A percentile compares a stretch with the other conserved stretches of the same genome.
Conservation (phyloP, 169 alveolate genomes). For the Plasmodium yoelii region DNA sequence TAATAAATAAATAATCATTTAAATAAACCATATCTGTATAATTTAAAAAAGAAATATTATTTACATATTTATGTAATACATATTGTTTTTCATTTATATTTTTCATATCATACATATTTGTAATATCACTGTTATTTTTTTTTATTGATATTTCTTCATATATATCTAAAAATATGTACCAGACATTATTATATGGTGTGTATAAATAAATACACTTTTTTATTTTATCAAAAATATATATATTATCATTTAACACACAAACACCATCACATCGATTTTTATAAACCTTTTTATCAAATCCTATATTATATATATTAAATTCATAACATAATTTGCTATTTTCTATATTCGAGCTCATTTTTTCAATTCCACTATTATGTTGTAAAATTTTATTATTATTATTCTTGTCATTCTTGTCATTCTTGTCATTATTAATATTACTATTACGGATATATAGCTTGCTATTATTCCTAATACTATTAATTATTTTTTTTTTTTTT, state of each 20-base stretch:
- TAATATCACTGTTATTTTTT: not conserved
- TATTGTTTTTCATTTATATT: slow-evolving; percentile 1
- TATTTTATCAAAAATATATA: slow-evolving; percentile 72
- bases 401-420: not conserved
- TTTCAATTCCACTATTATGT: not conserved
- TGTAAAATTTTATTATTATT: not conserved
- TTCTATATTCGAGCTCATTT: not conserved
- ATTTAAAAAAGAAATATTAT: slow-evolving; percentile 71
- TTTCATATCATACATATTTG: not conserved
- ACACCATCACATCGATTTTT: slow-evolving; percentile 75
- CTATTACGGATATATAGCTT: not conserved
- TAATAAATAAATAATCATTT: slow-evolving; percentile 59
- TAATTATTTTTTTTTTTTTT: not conserved
- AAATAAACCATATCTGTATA: slow-evolving; percentile 60
- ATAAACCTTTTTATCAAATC: slow-evolving; percentile 55
- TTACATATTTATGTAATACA: slow-evolving; percentile 8
- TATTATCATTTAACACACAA: slow-evolving; percentile 65
- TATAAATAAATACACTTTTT: slow-evolving; percentile 72
- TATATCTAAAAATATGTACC: slow-evolving; percentile 72
- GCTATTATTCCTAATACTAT: not conserved
- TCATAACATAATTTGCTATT: not conserved
- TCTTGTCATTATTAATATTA: not conserved
- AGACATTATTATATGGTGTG: slow-evolving; percentile 75
- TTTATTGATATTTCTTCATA: slow-evolving; percentile 69
- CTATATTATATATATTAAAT: slow-evolving; percentile 61